phyloP scores from a whole-genome alignment of 2,329 filamentous ascomycete genomes.

The Neofusicoccum ribis region DNA sequence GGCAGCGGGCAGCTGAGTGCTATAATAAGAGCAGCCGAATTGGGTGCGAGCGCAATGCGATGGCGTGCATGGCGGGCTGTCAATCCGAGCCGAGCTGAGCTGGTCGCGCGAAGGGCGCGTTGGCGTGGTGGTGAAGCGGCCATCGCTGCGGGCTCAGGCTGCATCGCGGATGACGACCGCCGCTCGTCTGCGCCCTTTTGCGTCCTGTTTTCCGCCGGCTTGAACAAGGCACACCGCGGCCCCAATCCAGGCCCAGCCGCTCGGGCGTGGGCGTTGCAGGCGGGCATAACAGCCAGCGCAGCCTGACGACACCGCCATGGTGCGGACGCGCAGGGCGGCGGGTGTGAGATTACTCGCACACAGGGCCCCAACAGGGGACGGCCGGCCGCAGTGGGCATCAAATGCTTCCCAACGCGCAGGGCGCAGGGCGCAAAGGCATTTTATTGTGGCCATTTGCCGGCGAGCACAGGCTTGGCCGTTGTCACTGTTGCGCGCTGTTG shows the following conservation, averaged over 20 bases:
- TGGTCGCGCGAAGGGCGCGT: not conserved
- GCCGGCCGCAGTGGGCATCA: conserved; percentile 2
- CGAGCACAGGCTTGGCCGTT: conserved; percentile 9
- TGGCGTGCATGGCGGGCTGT: conserved; percentile 2
- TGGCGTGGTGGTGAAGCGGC: not conserved
- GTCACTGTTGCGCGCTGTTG: conserved; percentile 7
- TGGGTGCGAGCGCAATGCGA: not conserved
- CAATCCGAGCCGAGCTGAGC: not conserved
- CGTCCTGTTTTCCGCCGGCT: not conserved
- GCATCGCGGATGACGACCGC: conserved; percentile 1
- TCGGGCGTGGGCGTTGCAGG: not conserved
- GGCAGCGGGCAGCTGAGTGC: not conserved
- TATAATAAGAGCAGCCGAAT: conserved; percentile 8
- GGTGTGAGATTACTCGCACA: conserved; percentile 5
- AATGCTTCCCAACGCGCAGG: conserved; percentile 6
- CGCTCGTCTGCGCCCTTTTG: not conserved
- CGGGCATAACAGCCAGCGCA: conserved; percentile 6
- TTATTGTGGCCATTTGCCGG: conserved; percentile 3
- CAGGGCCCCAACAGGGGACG: conserved; percentile 8
- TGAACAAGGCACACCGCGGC: conserved; percentile 8
- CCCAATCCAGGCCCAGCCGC: not conserved
- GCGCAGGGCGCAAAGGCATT: conserved; percentile 5
- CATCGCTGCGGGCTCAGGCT: not conserved
- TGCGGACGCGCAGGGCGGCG: not conserved
- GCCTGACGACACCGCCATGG: conserved; percentile 14